Percentiles rank a stretch among this genome's conserved stretches.
phyloP scores from a whole-genome alignment of 257 asterid genomes.

The Thymus mandschuricus region DNA sequence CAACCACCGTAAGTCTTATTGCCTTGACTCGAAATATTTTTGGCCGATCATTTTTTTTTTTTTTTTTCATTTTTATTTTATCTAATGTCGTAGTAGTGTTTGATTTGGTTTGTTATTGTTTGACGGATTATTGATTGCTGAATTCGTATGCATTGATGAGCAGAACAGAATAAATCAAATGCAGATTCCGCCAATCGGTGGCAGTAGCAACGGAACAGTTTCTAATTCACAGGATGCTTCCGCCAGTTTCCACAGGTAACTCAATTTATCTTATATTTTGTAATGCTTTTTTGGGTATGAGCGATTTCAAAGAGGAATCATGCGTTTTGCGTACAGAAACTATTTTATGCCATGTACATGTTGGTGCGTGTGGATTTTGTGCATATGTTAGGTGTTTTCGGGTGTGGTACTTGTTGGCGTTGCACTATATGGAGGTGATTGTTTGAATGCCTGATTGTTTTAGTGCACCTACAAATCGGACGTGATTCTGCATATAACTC shows the following conservation, averaged over 20 bases:
- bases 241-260: slow-evolving; percentile 45
- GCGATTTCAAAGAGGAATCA: not conserved
- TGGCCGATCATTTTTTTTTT: not conserved
- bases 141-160: slow-evolving; percentile 19
- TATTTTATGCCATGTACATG: not conserved
- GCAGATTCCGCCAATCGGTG: slow-evolving; percentile 50
- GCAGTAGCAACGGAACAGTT: slow-evolving; percentile 21
- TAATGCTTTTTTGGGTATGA: not conserved
- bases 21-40: slow-evolving; percentile 23
- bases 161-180: slow-evolving; percentile 59
- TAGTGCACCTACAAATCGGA: not conserved
- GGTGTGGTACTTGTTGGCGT: not conserved
- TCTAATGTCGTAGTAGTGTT: not conserved
- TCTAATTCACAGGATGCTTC: slow-evolving; percentile 45
- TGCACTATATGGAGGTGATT: slow-evolving; percentile 8
- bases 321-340: not conserved
- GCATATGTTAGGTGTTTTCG: not conserved
- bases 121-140: not conserved
- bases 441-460: not conserved
- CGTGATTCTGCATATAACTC: not conserved
- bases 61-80: not conserved
- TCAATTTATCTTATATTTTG: not conserved
- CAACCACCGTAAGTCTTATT: slow-evolving; percentile 50
- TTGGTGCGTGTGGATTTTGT: slow-evolving; percentile 1
- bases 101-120: not conserved